These are phyloP conservation scores for Astragalus glycyphyllos DNA, from an alignment of 306 rosid species.

Conservation along the genomic window DNA sequence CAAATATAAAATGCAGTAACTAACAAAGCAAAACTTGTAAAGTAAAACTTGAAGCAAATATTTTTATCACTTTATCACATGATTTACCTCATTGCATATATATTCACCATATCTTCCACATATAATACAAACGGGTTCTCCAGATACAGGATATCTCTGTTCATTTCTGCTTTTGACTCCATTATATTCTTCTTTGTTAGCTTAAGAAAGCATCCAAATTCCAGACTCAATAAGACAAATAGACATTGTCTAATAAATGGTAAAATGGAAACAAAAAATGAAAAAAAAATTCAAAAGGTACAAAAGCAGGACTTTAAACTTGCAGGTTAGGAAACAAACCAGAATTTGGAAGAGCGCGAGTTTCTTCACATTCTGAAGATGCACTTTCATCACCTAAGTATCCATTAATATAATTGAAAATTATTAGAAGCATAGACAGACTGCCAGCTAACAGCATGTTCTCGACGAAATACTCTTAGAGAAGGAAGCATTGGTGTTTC, in stretches of 20 bases:
- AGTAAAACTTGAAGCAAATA: constrained; percentile 5
- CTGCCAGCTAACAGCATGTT: constrained; percentile 7
- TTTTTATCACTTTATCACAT: constrained; percentile 18
- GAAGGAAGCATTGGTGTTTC: constrained; percentile 16
- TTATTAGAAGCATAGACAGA: constrained; percentile 27
- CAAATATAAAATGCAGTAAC: constrained; percentile 22
- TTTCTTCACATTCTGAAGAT: constrained; percentile 57
- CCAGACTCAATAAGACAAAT: constrained; percentile 28
- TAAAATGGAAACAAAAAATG: neutral
- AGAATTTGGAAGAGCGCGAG: constrained; percentile 48
- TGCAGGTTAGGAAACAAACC: constrained; percentile 58
- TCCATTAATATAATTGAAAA: constrained; percentile 30
- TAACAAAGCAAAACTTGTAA: constrained; percentile 20
- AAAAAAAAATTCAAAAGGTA: neutral
- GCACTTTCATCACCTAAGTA: constrained; percentile 69
- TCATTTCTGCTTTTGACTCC: constrained; percentile 65
- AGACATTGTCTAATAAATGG: constrained; percentile 15
- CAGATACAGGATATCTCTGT: constrained; percentile 71
- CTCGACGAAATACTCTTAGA: neutral
- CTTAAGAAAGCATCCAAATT: constrained; percentile 44
- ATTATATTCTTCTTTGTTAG: constrained; percentile 45
- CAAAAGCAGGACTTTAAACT: constrained; percentile 11
- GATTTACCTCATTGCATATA: constrained; percentile 76
- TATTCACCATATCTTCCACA: constrained; percentile 93
- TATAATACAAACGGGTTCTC: constrained; percentile 83